A percentile compares a stretch with the other conserved stretches of the same genome.
These are phyloP conservation scores for Physcomitrellopsis africana DNA, from an alignment of 225 moss, liverwort and hornwort species.

Conservation along the genomic window DNA sequence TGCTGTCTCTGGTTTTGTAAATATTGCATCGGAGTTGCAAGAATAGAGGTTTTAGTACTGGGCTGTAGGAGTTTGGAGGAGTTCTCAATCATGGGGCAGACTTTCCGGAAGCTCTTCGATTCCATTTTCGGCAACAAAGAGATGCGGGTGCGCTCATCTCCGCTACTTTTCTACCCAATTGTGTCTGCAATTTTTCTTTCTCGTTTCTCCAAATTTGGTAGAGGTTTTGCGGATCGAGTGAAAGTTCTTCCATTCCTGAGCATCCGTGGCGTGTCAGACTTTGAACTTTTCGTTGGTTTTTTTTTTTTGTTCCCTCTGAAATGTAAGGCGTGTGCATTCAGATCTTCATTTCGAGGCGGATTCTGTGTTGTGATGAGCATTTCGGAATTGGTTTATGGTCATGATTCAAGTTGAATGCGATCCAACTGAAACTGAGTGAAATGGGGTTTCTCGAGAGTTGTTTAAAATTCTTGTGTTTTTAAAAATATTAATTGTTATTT, in stretches of 20 bases:
- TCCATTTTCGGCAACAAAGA: slow-evolving; percentile 97
- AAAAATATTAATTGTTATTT: background rate
- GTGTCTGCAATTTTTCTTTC: too few species aligned
- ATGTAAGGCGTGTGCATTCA: background rate
- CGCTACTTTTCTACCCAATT: background rate
- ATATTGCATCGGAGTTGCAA: background rate
- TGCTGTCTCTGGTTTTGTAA: slow-evolving; percentile 9
- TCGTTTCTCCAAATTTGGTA: background rate
- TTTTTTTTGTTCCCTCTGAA: background rate
- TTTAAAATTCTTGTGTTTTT: background rate
- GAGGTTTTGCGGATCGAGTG: too few species aligned
- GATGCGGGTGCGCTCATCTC: slow-evolving; percentile 72
- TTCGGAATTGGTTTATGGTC: background rate
- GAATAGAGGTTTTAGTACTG: background rate
- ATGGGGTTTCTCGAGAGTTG: background rate
- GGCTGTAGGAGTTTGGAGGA: slow-evolving; percentile 4
- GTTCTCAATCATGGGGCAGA: slow-evolving; percentile 77
- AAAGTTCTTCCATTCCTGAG: background rate
- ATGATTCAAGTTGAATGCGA: slow-evolving; percentile 21
- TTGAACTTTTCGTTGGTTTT: background rate
- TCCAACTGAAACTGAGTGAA: too few species aligned
- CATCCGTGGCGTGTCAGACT: background rate
- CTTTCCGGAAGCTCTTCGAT: slow-evolving; percentile 94
- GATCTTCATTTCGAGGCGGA: background rate
- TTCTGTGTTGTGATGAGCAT: background rate